Evolutionary conservation across 129 eudicot genomes (phyloP), one percentile per base, ranked within the genome.

Genomic region (Artemisia argyi): DNA sequence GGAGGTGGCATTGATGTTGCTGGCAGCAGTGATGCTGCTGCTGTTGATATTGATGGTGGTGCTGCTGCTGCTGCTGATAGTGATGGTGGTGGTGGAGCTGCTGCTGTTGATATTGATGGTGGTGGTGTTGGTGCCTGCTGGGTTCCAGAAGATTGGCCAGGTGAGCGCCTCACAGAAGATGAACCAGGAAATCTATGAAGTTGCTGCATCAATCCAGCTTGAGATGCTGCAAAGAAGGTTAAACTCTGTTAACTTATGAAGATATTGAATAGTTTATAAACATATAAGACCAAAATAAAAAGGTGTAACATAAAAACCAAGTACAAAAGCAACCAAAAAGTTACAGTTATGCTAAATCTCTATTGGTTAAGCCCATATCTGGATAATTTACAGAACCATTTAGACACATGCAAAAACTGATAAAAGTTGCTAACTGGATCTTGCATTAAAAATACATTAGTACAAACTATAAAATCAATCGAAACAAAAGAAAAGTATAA

Each of bases 141-240:
- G 69, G 28, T 55, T 52, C 74, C 73, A 10, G 78, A 42, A 65
- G 73, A 65, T 47, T 54, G 87, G 74, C 62, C 65, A 48, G 81
- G 73, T 52, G 86, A 78, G 32, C 78, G 50, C 20, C 46, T 39
- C 46, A 39, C 46, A 39, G 10, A 39, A 39, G 78, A 79, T 16
- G n/a, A 35, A 22, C 8, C 60, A 17, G 66, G 11, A 52, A 70
- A 18, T 52, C 77, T 80, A 12, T 61, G 79, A 3, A 58, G 78
- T 42, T 82, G 85, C 70, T 74, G 90, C 77, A 53, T 63, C 57
- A 69, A 70, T 73, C 83, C 75, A 17, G 88, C 64, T 64, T 78
- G 77, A 59, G 65, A 48, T 32, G 6, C 93, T 87, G 88, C 81
- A 85, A 80, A 62, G 49, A 47, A 55, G 46, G 13, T 57, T 57